A percentile compares a stretch with the other conserved stretches of the same genome.
phyloP scores from a whole-genome alignment of 768 basidiomycete species.

The Phylloporus sp. region DNA sequence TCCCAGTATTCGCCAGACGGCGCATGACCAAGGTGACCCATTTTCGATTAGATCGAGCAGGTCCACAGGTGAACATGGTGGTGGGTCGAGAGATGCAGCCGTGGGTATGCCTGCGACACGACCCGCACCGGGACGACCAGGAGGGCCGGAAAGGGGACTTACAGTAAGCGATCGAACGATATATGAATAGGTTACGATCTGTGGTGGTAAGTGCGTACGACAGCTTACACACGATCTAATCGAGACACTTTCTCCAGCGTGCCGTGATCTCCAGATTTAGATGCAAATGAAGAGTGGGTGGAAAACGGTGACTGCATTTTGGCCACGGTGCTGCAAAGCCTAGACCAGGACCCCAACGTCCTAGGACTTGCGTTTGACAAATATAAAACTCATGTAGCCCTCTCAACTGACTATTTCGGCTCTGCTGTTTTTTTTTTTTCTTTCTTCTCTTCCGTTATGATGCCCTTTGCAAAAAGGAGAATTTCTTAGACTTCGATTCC shows the following conservation, averaged over 20 bases:
- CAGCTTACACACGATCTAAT: slow-evolving; percentile 7
- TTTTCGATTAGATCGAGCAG: slow-evolving; percentile 11
- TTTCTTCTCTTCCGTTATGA: background rate
- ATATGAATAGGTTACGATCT: slow-evolving; percentile 3
- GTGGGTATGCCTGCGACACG: slow-evolving; percentile 1
- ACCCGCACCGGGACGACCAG: slow-evolving; percentile 4
- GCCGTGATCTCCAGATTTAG: slow-evolving; percentile 8
- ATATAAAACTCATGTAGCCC: slow-evolving; percentile 13
- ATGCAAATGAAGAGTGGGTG: background rate
- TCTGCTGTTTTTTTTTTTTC: background rate
- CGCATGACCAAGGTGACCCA: slow-evolving; percentile 7
- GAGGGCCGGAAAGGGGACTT: slow-evolving; percentile 7
- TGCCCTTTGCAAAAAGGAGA: background rate
- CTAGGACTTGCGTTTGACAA: background rate
- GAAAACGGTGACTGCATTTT: too few relatives aligned
- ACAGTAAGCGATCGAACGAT: slow-evolving; percentile 11
- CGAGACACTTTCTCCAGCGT: slow-evolving; percentile 1
- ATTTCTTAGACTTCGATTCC: background rate
- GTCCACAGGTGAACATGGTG: slow-evolving; percentile 10
- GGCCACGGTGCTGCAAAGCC: too few relatives aligned
- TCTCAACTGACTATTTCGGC: background rate
- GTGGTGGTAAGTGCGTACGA: slow-evolving; percentile 14
- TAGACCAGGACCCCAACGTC: too few relatives aligned
- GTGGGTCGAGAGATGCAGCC: slow-evolving; percentile 1
- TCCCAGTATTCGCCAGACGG: slow-evolving; percentile 51